phyloP scores from a whole-genome alignment of 768 basidiomycete species.

The Pisolithus sp. region DNA sequence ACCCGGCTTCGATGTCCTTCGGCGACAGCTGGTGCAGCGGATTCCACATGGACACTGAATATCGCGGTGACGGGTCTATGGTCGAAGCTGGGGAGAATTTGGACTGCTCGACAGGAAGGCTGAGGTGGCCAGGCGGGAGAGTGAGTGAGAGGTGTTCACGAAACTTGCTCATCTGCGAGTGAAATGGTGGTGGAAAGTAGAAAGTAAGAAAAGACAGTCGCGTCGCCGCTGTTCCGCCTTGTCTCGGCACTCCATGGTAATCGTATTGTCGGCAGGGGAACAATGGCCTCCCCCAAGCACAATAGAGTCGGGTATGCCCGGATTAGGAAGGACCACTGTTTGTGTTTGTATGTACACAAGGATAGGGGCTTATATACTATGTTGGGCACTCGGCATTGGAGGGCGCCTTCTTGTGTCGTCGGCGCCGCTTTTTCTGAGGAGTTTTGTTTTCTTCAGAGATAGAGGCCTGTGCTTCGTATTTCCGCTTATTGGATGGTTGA shows the following conservation, averaged over 20 bases:
- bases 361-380: too few relatives aligned
- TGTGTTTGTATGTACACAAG: too few relatives aligned
- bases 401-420: conserved; percentile 32
- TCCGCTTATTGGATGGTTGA: conserved; percentile 12
- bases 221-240: too few relatives aligned
- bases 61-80: conserved; percentile 21
- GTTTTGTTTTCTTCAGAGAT: conserved; percentile 4
- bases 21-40: conserved; percentile 9
- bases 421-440: conserved; percentile 34
- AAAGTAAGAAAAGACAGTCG: conserved; percentile 1
- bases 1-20: conserved; percentile 23
- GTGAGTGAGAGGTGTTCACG: conserved; percentile 25
- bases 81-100: conserved; percentile 43
- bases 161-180: conserved; percentile 21
- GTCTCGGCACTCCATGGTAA: too few relatives aligned
- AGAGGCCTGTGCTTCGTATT: conserved; percentile 9
- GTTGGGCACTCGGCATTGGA: too few relatives aligned
- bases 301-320: conserved; percentile 5
- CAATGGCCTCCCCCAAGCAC: conserved; percentile 13
- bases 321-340: conserved; percentile 2
- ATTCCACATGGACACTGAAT: conserved; percentile 18
- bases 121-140: conserved; percentile 4
- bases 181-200: neutral
- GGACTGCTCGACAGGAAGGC: conserved; percentile 26
- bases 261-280: conserved; percentile 4